Base-by-base conservation (phyloP, 352 stramenopile genomes). In the Phytophthora capsici region DNA sequence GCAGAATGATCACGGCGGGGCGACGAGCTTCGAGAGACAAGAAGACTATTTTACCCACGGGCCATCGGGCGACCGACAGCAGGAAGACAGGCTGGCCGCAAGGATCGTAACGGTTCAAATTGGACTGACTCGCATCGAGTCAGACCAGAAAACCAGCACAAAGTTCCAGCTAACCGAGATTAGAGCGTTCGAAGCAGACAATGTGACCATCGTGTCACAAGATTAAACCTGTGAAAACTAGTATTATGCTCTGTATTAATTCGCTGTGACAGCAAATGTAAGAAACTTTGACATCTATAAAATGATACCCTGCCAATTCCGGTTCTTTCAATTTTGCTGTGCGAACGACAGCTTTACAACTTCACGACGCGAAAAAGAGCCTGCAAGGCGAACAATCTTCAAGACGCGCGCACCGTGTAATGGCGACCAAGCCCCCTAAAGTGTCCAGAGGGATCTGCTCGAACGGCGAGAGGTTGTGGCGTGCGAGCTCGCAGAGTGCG, bases 391-490 rank as follows among this genome's bases (percentile, higher is more conserved):
- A n/a, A 54, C 49, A 53, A 58, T 55, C 51, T 72, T 59, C 22
- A 36, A 62, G 50, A 30, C 43, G 12, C 37, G 17, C 43, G 4
- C 13, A 22, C 37, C 22, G 6, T 30, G 63, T 71, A 66, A 65
- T 65, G 46, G 19, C 49, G 12, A 41, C 22, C 23, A 50, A 37
- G 44, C 3, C 4, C 25, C 47, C 10, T 17, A 32, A 56, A 43
- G n/a, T 38, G 59, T 58, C 63, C 55, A 75, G 61, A 71, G 43
- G 65, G 50, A 68, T 75, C 46, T 57, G 62, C 56, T 64, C 49
- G 52, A 63, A 70, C 54, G 61, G 57, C 59, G 53, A 68, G 55
- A 73, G 57, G 34, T 69, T 63, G 57, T 76, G 68, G 67, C 67
- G 67, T 75, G 67, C 67, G 56, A 43, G 54, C 51, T 57, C 47